Base-by-base conservation (phyloP, 305 asterid genomes). In the Nicotiana rustica region DNA sequence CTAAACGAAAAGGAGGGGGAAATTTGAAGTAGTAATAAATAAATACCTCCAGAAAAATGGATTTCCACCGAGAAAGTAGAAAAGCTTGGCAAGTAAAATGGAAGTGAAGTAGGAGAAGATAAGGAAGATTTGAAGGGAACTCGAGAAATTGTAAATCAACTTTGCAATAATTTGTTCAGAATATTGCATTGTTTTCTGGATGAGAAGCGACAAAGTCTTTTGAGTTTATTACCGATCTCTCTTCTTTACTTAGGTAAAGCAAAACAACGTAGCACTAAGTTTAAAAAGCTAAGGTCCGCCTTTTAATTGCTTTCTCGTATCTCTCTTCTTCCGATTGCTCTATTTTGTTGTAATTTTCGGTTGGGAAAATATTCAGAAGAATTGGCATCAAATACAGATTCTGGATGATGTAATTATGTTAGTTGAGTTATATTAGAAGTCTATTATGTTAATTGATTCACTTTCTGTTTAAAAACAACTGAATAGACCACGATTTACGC, bases 51-150 rank as follows among this genome's bases (percentile, higher is more conserved):
- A 92, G 90, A 88, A 85, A 77, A 93, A 92, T 10, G 93, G 94
- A 79, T 90, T 91, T 86, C 93, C 99, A 36, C 98, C 99, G 69
- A 94, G 86, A 86, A 93, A 91, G 83, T 82, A 82, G 91, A 95
- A 92, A 80, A 93, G 67, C 76, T 89, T 90, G 81, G 92, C 86
- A 67, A 95, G 96, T 13, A 92, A 87, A 80, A 94, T 88, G 89
- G 96, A 25, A 25, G 25, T 25, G 25, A 25, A 25, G 25, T 25
- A 25, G 25, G 25, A 25, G 25, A 25, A 25, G 88, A 94, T 69
- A 88, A 90, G 82, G 86, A 95, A 89, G 44, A 95, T 96, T 41
- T 88, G 88, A 85, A 92, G 90, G 75, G 93, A 89, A 85, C 85
- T 82, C 0, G 99, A 96, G 85, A 87, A 84, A 89, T 91, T 88